Conservation (phyloP, 1,284 basidiomycete genomes). For the Cryptococcus amylolentus region DNA sequence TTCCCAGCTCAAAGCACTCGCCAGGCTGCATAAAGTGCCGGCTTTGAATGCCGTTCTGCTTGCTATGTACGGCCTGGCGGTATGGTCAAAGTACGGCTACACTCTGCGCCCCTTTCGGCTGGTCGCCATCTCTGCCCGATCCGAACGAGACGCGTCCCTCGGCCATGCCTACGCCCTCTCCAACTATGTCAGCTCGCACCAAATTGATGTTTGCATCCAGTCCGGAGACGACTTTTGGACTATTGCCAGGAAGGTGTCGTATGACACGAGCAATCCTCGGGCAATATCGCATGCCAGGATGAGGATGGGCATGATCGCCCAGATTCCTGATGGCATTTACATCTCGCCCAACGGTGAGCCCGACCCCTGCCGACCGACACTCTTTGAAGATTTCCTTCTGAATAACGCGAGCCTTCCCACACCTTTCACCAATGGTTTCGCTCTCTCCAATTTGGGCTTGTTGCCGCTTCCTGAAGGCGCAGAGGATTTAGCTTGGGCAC, state of each 20-base stretch:
- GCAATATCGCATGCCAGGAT: conserved; percentile 16
- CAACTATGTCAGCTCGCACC: conserved; percentile 28
- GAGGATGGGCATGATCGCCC: conserved; percentile 29
- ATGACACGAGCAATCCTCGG: conserved; percentile 5
- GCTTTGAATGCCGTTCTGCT: conserved; percentile 35
- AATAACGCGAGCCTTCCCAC: conserved; percentile 7
- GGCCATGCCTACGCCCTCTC: conserved; percentile 27
- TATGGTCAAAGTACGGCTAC: conserved; percentile 21
- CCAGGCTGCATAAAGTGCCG: conserved; percentile 18
- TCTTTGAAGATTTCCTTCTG: conserved; percentile 35
- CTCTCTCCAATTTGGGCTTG: conserved; percentile 2
- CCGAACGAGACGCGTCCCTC: conserved; percentile 20
- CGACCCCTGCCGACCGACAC: conserved; percentile 26
- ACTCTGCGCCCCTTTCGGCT: conserved; percentile 7
- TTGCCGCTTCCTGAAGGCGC: too few relatives aligned
- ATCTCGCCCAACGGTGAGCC: background rate
- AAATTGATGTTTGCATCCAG: conserved; percentile 7
- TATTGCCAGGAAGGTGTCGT: conserved; percentile 2
- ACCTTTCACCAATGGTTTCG: conserved; percentile 15
- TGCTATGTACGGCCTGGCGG: conserved; percentile 21
- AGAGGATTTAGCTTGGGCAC: too few relatives aligned
- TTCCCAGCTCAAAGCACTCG: conserved; percentile 15
- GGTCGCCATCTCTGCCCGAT: conserved; percentile 17
- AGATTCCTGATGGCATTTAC: conserved; percentile 28
- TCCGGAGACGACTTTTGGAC: conserved; percentile 24